phyloP scores from a whole-genome alignment of 2,329 filamentous ascomycete genomes.

The Cercospora zeae-maydis region DNA sequence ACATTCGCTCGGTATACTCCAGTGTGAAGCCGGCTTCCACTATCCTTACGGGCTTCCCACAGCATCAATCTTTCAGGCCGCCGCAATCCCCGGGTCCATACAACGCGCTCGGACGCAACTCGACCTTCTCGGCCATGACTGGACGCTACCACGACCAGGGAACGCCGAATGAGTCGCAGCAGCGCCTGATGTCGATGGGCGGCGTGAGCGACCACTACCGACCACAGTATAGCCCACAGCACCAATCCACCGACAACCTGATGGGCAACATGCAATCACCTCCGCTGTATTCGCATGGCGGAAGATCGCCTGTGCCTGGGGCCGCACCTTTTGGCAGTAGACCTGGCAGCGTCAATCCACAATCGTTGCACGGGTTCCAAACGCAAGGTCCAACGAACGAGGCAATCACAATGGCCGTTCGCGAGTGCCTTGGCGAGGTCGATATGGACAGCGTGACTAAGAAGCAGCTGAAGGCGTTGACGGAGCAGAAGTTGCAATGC shows the following conservation, averaged over 20 bases:
- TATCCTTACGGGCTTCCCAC: conserved; percentile 76
- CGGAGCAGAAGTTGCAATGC: conserved; percentile 89
- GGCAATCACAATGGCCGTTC: conserved; percentile 79
- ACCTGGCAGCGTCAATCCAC: conserved; percentile 28
- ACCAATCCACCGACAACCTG: conserved; percentile 35
- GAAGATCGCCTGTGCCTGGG: conserved; percentile 23
- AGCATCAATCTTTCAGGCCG: conserved; percentile 54
- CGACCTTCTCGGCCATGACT: conserved; percentile 56
- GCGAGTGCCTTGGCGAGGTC: conserved; percentile 76
- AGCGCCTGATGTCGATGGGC: conserved; percentile 59
- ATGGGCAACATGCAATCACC: conserved; percentile 34
- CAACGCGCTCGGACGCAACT: conserved; percentile 63
- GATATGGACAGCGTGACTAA: conserved; percentile 97
- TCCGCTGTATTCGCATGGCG: conserved; percentile 28
- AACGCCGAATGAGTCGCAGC: conserved; percentile 41
- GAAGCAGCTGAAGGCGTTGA: conserved; percentile 82
- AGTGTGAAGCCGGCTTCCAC: conserved; percentile 83
- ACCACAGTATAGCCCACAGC: conserved; percentile 41
- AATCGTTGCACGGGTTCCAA: conserved; percentile 55
- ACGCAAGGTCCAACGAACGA: conserved; percentile 69
- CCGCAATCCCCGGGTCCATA: conserved; percentile 76
- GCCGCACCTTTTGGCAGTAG: conserved; percentile 28
- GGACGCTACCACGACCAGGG: conserved; percentile 60
- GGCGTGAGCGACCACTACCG: conserved; percentile 48
- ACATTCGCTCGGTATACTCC: conserved; percentile 95